Conservation (phyloP, 2,329 filamentous ascomycete species). For the Trichoderma oligosporum region DNA sequence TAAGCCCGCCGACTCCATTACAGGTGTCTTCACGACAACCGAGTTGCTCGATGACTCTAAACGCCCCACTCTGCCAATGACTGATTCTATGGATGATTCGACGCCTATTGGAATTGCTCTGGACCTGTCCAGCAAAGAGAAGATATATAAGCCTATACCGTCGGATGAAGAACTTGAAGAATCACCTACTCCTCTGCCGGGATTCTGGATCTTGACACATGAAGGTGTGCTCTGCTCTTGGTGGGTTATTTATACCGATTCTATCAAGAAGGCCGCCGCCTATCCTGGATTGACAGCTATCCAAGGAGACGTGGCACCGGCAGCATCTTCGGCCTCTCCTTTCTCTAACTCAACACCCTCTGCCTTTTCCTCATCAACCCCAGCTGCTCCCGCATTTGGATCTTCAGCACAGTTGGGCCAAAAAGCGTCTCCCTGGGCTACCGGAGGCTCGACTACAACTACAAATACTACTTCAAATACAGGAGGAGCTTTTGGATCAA, state of each 20-base stretch:
- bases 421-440: constrained; percentile 50
- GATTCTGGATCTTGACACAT: constrained; percentile 79
- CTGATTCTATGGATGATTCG: constrained; percentile 56
- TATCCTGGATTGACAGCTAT: constrained; percentile 66
- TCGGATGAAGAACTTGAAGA: constrained; percentile 73
- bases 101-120: constrained; percentile 77
- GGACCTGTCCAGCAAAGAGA: constrained; percentile 80
- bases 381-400: constrained; percentile 44
- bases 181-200: constrained; percentile 76
- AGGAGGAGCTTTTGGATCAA: constrained; percentile 43
- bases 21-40: constrained; percentile 69
- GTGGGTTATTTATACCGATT: constrained; percentile 91
- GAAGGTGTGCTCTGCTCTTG: constrained; percentile 81
- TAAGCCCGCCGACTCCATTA: constrained; percentile 55
- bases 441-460: constrained; percentile 30
- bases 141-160: constrained; percentile 72
- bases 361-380: constrained; percentile 41
- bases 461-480: constrained; percentile 30
- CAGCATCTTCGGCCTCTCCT: constrained; percentile 32
- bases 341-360: constrained; percentile 32
- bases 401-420: constrained; percentile 47
- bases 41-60: constrained; percentile 69
- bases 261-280: constrained; percentile 67
- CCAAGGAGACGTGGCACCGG: constrained; percentile 35
- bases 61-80: constrained; percentile 72